Evolutionary conservation across 352 stramenopile species (phyloP).

Genomic region (Saprolegnia parasitica): DNA sequence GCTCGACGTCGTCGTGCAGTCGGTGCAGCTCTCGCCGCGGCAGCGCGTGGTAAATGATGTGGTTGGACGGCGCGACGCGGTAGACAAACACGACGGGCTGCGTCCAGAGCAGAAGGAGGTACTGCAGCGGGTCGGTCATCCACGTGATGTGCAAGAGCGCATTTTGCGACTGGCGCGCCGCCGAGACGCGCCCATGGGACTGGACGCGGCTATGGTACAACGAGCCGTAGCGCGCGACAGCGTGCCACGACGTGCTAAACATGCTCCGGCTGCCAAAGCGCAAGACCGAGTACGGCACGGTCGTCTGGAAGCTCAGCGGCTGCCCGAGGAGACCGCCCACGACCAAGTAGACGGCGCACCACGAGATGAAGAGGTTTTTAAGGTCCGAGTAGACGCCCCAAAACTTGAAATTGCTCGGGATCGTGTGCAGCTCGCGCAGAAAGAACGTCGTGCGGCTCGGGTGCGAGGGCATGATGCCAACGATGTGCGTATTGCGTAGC

Average conservation of each 20-base stretch:
- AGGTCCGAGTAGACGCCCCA: constrained; percentile 12
- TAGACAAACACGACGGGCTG: constrained; percentile 2
- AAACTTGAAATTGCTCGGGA: not conserved
- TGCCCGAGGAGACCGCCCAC: not conserved
- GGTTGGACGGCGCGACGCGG: not conserved
- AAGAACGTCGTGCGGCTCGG: not conserved
- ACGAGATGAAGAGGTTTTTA: constrained; percentile 2
- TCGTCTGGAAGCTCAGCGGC: not conserved
- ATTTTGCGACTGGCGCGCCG: not conserved
- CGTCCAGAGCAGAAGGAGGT: not conserved
- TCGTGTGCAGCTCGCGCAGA: not conserved
- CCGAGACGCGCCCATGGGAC: not conserved
- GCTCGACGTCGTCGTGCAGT: not conserved
- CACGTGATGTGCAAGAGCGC: constrained; percentile 3
- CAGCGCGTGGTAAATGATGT: constrained; percentile 4
- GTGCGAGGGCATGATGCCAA: not conserved
- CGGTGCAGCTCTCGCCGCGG: not conserved
- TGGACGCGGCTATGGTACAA: not conserved
- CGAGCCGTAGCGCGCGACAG: not conserved
- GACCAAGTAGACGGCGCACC: constrained; percentile 3
- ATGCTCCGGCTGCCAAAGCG: not conserved
- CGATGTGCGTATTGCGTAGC: not conserved
- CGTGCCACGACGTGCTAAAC: constrained; percentile 3
- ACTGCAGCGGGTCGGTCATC: constrained; percentile 12
- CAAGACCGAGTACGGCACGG: not conserved